Evolutionary conservation across 139 green algal species (phyloP), one percentile per base, ranked within the genome.

Genomic region (Picocystis salinarum): DNA sequence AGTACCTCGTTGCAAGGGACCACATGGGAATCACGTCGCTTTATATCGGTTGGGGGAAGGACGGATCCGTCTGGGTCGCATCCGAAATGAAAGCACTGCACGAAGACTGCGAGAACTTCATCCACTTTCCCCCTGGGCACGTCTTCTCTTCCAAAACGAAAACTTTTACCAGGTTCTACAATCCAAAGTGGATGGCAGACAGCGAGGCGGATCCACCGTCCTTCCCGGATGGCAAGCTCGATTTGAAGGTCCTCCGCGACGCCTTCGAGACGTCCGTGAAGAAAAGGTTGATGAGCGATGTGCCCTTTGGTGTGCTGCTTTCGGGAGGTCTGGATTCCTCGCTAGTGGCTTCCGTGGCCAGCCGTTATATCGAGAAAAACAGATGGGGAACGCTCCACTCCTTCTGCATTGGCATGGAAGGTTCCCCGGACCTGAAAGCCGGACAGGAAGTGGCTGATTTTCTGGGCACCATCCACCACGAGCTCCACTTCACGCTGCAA

Each of bases 31-130:
- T 94, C 40, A 87, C 73, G 46, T 73, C 79, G 24, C 48, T 96
- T 49, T 98, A 97, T 71, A 58, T 74, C 23, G 65, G 50, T 1
- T 93, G 82, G 52, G 88, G 88, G 12, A 40, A 65, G 17, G 66
- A 75, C 26, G 88, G 88, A 29, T 69, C 55, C 28, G 59, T 83
- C 1, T 98, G 88, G 88, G 77, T 93, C 33, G 64, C 80, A 17
- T 79, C 56, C 25, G 88, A 98, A 56, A 93, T 96, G 79, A 98
- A 98, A 74, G 79, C 77, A 22, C 58, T 93, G 37, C 76, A 90
- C 69, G 59, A 53, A 23, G 36, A 54, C n/a, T 71, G 59, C 53
- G 55, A 50, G 15, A 44, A 39, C 10, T 63, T 82, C 40, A 57
- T 83, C 19, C 62, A 59, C 26, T 91, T 91, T 54, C 77, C 77